A percentile compares a stretch with the other conserved stretches of the same genome.
Evolutionary conservation across 2,329 filamentous ascomycete species (phyloP).

Genomic region (Camptophora hylomeconis): DNA sequence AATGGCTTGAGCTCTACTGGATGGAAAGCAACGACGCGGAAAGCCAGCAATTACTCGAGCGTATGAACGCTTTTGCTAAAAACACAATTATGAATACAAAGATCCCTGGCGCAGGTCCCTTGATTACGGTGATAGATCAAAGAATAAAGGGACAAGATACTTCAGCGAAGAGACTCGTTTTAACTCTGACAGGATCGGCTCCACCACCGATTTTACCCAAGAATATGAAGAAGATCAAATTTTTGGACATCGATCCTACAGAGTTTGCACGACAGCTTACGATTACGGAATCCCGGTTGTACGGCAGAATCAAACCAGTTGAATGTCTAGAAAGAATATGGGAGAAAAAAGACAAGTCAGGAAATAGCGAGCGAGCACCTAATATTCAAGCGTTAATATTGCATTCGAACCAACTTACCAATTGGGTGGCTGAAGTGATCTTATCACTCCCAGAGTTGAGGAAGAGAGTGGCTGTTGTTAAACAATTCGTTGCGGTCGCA

Average conservation of each 20-base stretch:
- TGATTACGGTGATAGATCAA: constrained; percentile 82
- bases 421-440: constrained; percentile 99
- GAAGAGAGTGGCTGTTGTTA: constrained; percentile 92
- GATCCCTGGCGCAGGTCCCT: constrained; percentile 71
- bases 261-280: constrained; percentile 97
- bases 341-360: constrained; percentile 77
- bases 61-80: constrained; percentile 81
- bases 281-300: constrained; percentile 88
- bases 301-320: constrained; percentile 88
- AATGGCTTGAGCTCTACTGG: constrained; percentile 98
- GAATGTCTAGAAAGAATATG: constrained; percentile 98
- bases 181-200: constrained; percentile 70
- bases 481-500: constrained; percentile 92
- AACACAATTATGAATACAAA: constrained; percentile 88
- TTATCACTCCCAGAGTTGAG: constrained; percentile 87
- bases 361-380: constrained; percentile 71
- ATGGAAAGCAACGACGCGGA: constrained; percentile 87
- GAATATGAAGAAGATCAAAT: constrained; percentile 99
- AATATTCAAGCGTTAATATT: constrained; percentile 95
- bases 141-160: constrained; percentile 78
- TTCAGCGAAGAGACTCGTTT: constrained; percentile 70
- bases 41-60: constrained; percentile 70
- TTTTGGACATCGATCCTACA: constrained; percentile 86
- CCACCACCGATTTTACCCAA: constrained; percentile 88
- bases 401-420: constrained; percentile 96